Evolutionary conservation across 2,329 filamentous ascomycete species (phyloP).

Genomic region (Ilyonectria mors-panacis): DNA sequence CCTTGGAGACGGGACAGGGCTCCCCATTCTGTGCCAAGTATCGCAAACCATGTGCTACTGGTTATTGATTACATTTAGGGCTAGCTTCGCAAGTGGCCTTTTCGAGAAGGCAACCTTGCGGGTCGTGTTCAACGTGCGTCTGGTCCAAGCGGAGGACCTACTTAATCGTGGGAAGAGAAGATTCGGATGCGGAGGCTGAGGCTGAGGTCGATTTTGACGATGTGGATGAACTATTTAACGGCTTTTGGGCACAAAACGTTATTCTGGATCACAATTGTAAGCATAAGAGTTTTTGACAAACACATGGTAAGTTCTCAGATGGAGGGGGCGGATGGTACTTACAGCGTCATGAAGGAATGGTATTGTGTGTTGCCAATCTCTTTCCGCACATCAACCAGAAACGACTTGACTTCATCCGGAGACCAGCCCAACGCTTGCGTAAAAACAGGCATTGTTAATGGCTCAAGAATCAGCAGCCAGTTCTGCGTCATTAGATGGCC

Average conservation of each 20-base stretch:
- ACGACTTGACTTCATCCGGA: conserved; percentile 34
- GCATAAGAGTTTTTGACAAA: conserved; percentile 6
- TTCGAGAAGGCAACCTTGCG: background rate
- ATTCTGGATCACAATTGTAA: conserved; percentile 31
- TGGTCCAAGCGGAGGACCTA: background rate
- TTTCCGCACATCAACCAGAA: conserved; percentile 38
- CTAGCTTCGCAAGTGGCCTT: background rate
- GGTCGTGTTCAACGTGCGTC: conserved; percentile 17
- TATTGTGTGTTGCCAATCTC: conserved; percentile 42
- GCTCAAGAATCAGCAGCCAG: conserved; percentile 42
- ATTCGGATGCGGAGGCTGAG: conserved; percentile 34
- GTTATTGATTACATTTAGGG: background rate
- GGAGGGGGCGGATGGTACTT: conserved; percentile 21
- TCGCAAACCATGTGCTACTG: conserved; percentile 3
- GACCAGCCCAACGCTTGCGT: conserved; percentile 42
- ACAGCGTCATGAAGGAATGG: conserved; percentile 46
- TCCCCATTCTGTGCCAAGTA: conserved; percentile 6
- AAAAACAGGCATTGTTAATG: conserved; percentile 41
- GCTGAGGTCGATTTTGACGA: conserved; percentile 31
- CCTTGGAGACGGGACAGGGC: background rate
- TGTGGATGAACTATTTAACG: conserved; percentile 23
- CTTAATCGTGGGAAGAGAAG: conserved; percentile 18
- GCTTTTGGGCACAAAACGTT: conserved; percentile 39
- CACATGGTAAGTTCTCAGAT: conserved; percentile 20
- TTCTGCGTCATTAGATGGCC: conserved; percentile 44